Conservation (phyloP, 1,284 basidiomycete species). For the Pseudozyma pruni region DNA sequence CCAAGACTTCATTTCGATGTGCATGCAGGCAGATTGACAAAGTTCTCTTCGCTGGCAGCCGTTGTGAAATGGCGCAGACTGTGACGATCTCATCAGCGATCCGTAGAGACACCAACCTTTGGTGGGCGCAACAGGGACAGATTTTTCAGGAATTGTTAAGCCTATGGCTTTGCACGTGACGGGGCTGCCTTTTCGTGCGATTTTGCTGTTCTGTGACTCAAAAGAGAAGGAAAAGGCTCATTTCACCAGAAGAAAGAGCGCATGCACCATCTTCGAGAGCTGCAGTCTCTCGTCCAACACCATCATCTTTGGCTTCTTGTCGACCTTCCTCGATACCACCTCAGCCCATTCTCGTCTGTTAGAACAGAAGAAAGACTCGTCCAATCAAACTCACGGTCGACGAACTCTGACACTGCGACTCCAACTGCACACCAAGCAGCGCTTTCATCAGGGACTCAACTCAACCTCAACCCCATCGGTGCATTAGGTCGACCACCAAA, state of each 20-base stretch:
- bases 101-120: constrained; percentile 13
- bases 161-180: not conserved
- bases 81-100: constrained; percentile 8
- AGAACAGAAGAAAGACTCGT: no score
- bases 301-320: no score
- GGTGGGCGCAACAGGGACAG: constrained; percentile 1
- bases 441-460: no score
- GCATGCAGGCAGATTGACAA: not conserved
- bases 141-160: constrained; percentile 1
- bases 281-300: no score
- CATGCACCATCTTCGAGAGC: not conserved
- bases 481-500: not conserved
- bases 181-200: constrained; percentile 7
- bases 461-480: not conserved
- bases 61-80: not conserved
- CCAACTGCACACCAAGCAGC: not conserved
- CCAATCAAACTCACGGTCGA: no score
- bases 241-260: constrained; percentile 18
- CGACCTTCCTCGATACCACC: no score
- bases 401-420: not conserved
- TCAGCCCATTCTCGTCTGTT: no score
- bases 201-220: constrained; percentile 18
- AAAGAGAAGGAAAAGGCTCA: constrained; percentile 12
- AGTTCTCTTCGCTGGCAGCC: not conserved
- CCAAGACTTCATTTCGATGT: no score